Conservation (phyloP, 1,284 basidiomycete genomes). For the Coniophora puteana region DNA sequence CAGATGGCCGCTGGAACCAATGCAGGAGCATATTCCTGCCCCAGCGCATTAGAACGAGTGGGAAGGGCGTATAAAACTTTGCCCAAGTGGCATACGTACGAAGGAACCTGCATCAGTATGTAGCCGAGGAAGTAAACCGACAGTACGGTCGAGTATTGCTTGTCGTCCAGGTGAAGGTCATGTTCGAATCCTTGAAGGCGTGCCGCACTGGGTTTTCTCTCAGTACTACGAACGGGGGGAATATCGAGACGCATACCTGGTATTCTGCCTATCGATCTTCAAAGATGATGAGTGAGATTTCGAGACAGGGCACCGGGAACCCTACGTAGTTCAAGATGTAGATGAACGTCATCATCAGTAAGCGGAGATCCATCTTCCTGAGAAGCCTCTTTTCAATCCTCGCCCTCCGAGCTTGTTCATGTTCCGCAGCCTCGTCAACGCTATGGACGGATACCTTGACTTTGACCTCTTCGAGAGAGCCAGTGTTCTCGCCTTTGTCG, state of each 20-base stretch:
- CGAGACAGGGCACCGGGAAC: too few species aligned
- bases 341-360: constrained; percentile 63
- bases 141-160: constrained; percentile 68
- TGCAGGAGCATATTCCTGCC: constrained; percentile 72
- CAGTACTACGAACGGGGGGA: too few species aligned
- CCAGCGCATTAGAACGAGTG: not conserved
- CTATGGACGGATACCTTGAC: too few species aligned
- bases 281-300: too few species aligned
- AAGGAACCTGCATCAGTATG: constrained; percentile 77
- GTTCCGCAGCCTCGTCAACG: too few species aligned
- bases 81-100: constrained; percentile 36
- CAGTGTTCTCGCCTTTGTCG: too few species aligned
- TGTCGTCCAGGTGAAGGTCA: constrained; percentile 60
- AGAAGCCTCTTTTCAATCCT: constrained; percentile 50
- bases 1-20: constrained; percentile 64
- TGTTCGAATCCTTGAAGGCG: constrained; percentile 66
- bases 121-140: constrained; percentile 79
- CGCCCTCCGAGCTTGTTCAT: too few species aligned
- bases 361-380: constrained; percentile 58
- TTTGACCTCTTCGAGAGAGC: too few species aligned
- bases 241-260: too few species aligned
- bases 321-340: constrained; percentile 66
- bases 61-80: not conserved
- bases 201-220: constrained; percentile 63
- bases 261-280: too few species aligned